A percentile compares a stretch with the other conserved stretches of the same genome.
Conservation (phyloP, 2,329 filamentous ascomycete species). For the Mariannaea sp. region DNA sequence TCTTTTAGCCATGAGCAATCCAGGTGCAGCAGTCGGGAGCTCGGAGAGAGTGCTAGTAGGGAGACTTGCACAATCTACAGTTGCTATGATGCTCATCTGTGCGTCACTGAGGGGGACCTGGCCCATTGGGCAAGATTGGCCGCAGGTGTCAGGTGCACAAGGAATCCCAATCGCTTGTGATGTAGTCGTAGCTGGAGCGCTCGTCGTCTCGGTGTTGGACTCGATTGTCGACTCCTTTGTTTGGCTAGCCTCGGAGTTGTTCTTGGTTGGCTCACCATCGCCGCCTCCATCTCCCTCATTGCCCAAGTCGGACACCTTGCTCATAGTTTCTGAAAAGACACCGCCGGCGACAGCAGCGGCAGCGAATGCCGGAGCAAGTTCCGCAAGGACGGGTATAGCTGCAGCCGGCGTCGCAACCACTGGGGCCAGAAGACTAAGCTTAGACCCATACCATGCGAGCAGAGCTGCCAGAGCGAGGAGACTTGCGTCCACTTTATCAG, state of each 20-base stretch:
- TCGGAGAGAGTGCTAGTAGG: conserved; percentile 19
- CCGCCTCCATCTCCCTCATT: no score
- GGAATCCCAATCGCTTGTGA: no score
- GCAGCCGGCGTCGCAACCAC: conserved; percentile 4
- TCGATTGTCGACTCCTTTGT: neutral
- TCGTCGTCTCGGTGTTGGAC: conserved; percentile 1
- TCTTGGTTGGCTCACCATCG: no score
- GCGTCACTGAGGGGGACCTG: conserved; percentile 14
- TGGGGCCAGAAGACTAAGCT: conserved; percentile 6
- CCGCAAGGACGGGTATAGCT: conserved; percentile 7
- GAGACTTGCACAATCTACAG: conserved; percentile 15
- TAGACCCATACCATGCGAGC: conserved; percentile 1
- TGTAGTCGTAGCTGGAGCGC: no score
- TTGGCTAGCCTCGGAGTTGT: no score
- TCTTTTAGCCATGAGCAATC: neutral
- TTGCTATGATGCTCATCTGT: conserved; percentile 6
- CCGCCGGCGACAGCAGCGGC: neutral
- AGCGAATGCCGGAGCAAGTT: conserved; percentile 11
- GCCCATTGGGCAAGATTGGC: conserved; percentile 21
- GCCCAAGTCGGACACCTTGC: conserved; percentile 7
- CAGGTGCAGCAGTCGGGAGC: conserved; percentile 13
- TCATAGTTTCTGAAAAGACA: neutral
- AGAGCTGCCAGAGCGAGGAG: conserved; percentile 10
- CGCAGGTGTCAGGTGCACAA: conserved; percentile 24
- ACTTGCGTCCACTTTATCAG: neutral